Conservation (phyloP, 768 basidiomycete genomes). For the Cubamyces lactineus region DNA sequence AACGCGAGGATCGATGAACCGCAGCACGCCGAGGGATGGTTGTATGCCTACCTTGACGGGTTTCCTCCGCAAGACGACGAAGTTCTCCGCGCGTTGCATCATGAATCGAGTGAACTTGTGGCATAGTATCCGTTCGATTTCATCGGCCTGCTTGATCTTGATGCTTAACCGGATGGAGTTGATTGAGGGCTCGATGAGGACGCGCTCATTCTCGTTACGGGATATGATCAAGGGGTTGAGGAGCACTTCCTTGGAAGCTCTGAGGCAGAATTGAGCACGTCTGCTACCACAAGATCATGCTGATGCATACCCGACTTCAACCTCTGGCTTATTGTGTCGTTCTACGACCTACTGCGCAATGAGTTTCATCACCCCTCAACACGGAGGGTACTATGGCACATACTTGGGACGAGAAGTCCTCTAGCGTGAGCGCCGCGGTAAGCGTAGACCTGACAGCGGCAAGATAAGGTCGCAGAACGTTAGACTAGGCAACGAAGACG, state of each 20-base stretch:
- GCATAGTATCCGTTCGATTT: conserved; percentile 95
- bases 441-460: conserved; percentile 94
- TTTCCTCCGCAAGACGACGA: conserved; percentile 93
- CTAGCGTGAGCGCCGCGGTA: conserved; percentile 95
- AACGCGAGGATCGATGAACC: not conserved
- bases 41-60: conserved; percentile 72
- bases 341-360: conserved; percentile 76
- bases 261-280: conserved; percentile 34
- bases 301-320: conserved; percentile 72
- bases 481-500: conserved; percentile 62
- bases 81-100: conserved; percentile 98
- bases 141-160: conserved; percentile 99
- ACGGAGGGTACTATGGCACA: conserved; percentile 19
- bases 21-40: not conserved
- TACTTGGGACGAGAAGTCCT: conserved; percentile 98
- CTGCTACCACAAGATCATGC: not conserved
- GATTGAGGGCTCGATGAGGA: conserved; percentile 95
- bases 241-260: conserved; percentile 91
- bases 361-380: not conserved
- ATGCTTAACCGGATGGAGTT: conserved; percentile 97
- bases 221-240: conserved; percentile 94
- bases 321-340: conserved; percentile 95
- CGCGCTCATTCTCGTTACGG: conserved; percentile 95
- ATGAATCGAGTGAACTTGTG: conserved; percentile 99
- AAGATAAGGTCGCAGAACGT: conserved; percentile 93